Evolutionary conservation across 495 filamentous ascomycete genomes (phyloP), one percentile per base, ranked within the genome.

Genomic region (Cladorrhinum samala): DNA sequence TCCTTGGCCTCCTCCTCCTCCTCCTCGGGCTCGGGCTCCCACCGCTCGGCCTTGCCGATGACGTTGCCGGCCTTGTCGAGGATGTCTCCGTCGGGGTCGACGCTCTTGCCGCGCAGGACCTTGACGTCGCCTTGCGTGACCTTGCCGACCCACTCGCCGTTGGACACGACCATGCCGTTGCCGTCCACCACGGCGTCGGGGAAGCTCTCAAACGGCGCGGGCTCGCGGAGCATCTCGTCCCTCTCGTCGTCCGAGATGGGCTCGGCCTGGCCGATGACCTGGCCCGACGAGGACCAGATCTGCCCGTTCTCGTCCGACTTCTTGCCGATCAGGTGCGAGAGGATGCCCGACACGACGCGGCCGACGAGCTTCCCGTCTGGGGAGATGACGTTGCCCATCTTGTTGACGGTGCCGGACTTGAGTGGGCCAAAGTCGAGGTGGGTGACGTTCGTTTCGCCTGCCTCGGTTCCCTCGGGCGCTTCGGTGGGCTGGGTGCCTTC

Each of bases 71-170:
- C 81, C 59, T 82, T 84, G 65, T 92, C 89, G 30, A 90, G 70
- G 54, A 95, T 86, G 53, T 93, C 89, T 9, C 89, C 89, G 61
- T 95, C 89, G 33, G 86, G 77, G 59, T 93, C 89, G 40, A 93
- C 87, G 16, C 74, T 67, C 57, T 86, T 84, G n/a, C 88, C 88
- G 38, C 85, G 74, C 9, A 94, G 79, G 46, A 78, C 78, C 71
- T 85, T 86, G 14, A 82, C 54, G 50, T 95, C 88, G 36, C 89
- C 89, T 51, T 90, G 82, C n/a, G 85, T 70, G 20, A 95, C 73
- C 50, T 80, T 73, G 21, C 89, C 89, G 44, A 95, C 81, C 46
- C 81, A 72, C 52, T 86, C 77, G 20, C 82, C 89, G 33, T 85
- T 81, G 59, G 82, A 83, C 42, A 82, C 75, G 30, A 95, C 81